Base-by-base conservation (phyloP, 2,329 filamentous ascomycete genomes). In the Capronia coronata region DNA sequence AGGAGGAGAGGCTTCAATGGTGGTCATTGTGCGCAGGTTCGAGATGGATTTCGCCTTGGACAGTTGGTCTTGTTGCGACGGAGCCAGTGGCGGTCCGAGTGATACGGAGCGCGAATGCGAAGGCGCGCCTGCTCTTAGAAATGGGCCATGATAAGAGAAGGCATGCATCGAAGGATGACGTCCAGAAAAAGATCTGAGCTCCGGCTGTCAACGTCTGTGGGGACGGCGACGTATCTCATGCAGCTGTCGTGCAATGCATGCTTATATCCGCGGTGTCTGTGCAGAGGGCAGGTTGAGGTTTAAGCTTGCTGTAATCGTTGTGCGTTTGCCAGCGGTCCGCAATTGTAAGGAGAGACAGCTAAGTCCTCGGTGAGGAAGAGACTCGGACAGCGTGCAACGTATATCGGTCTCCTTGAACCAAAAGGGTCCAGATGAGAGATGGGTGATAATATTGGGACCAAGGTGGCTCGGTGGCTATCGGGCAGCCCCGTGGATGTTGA, bases 31-130 rank as follows among this genome's bases (percentile, higher is more conserved):
- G 14, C 63, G 59, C 6, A 74, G 62, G 25, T 69, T 67, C 48
- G 67, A 72, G 16, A 67, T 68, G 1, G 71, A 74, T 44, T 69
- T 70, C 51, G 70, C 67, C 59, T 70, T 72, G 16, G 63, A 65
- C n/a, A 73, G 61, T 16, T 64, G 21, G 32, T 50, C 46, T 14
- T 43, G 53, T 3, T 34, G 53, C 42, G 43, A 41, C 14, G 22
- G 23, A 37, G 41, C 42, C 25, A 46, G 46, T 27, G 54, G 46
- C 41, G 54, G 51, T 16, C 54, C 51, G 30, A 59, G 47, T n/a
- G 55, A 56, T 43, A 49, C 43, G 37, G 57, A 56, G 30, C 54
- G 54, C 21, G 54, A 54, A 29, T 56, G 54, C 9, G 48, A 46
- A 14, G 51, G 45, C 22, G 42, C 23, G 18, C 41, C 42, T 37